These are phyloP conservation scores for Paecilomyces niveus DNA, from an alignment of 2,329 filamentous ascomycete species.

Conservation along the genomic window DNA sequence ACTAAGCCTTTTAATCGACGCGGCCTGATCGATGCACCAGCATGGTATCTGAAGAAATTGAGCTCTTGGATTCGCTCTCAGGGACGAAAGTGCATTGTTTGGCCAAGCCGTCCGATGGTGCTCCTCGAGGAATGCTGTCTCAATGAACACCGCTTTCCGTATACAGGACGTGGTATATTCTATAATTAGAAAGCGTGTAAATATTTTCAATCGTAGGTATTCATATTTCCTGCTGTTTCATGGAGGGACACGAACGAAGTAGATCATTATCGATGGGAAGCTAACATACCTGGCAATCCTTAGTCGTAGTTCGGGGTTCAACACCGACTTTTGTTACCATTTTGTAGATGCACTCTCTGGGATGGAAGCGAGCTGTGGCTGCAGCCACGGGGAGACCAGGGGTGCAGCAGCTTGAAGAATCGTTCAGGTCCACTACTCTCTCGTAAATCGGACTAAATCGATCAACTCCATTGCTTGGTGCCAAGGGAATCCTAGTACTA, in stretches of 20 bases:
- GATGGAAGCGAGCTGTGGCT: not conserved
- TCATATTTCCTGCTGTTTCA: not conserved
- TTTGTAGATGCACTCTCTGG: not conserved
- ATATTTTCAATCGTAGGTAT: not conserved
- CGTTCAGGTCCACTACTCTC: not conserved
- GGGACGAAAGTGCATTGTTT: not conserved
- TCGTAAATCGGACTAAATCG: not conserved
- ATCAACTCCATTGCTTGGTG: not conserved
- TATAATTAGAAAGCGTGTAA: not conserved
- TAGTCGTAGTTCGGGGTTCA: no score
- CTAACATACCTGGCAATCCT: no score
- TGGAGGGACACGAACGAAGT: no score
- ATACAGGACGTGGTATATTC: not conserved
- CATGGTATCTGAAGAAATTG: not conserved
- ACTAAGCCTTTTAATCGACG: not conserved
- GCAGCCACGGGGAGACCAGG: no score
- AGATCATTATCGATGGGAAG: no score
- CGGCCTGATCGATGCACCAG: not conserved
- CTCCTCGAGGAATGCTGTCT: not conserved
- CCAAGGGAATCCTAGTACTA: not conserved
- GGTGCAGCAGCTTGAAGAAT: not conserved
- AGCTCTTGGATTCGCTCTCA: not conserved
- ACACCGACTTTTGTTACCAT: no score
- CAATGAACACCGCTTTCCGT: not conserved
- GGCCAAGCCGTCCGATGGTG: not conserved